Percentiles rank a stretch among this genome's conserved stretches.
These are phyloP conservation scores for Brettanomyces naardenensis DNA, from an alignment of 805 yeast species.

Conservation along the genomic window DNA sequence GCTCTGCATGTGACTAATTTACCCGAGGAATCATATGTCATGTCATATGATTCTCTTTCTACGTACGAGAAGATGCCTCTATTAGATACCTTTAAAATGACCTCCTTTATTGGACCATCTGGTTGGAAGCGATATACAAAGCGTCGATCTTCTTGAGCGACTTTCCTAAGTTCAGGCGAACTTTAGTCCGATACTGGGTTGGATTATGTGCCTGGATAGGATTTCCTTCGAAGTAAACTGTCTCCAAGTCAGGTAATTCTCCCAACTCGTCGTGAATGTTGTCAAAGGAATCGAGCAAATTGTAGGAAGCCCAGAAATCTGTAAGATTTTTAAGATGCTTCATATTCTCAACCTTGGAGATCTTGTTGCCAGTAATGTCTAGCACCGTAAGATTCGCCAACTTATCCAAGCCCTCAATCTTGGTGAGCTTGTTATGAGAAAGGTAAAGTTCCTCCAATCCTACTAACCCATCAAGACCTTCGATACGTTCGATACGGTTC, in stretches of 20 bases:
- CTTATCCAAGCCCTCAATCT: constrained; percentile 71
- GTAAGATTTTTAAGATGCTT: constrained; percentile 63
- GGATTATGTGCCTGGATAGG: constrained; percentile 70
- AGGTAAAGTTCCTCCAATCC: constrained; percentile 81
- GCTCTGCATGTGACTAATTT: too few relatives aligned
- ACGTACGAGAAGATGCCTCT: too few relatives aligned
- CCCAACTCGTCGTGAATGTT: constrained; percentile 63
- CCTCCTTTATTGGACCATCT: constrained; percentile 4
- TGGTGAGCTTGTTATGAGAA: constrained; percentile 72
- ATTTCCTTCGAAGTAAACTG: constrained; percentile 91
- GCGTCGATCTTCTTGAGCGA: constrained; percentile 85
- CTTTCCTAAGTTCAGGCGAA: constrained; percentile 64
- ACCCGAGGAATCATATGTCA: too few relatives aligned
- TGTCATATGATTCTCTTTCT: too few relatives aligned
- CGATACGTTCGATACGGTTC: constrained; percentile 68
- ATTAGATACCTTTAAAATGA: too few relatives aligned
- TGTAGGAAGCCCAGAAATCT: constrained; percentile 90
- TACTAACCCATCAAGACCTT: constrained; percentile 66
- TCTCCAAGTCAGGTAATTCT: constrained; percentile 56
- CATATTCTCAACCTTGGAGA: constrained; percentile 55
- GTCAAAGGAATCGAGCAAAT: constrained; percentile 58
- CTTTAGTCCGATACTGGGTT: constrained; percentile 80
- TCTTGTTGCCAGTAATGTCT: constrained; percentile 74
- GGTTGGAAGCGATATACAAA: constrained; percentile 37
- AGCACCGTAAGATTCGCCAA: constrained; percentile 59